Evolutionary conservation across 2,329 filamentous ascomycete genomes (phyloP), one percentile per base, ranked within the genome.

Genomic region (Orbilia ellipsospora): DNA sequence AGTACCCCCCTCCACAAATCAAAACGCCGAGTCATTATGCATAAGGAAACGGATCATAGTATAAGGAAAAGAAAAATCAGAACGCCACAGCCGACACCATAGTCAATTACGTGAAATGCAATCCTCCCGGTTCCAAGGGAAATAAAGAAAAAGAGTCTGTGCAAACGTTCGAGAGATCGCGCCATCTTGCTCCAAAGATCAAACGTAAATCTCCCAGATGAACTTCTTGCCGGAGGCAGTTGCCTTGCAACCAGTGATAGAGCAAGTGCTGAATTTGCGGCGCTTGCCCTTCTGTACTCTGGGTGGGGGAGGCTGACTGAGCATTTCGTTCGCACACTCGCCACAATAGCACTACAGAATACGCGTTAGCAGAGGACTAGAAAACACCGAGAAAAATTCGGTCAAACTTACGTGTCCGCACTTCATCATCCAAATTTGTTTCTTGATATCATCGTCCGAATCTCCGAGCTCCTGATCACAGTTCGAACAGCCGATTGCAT

Each of bases 341-440:
- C 86, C 86, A 78, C 86, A 87, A 76, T 87, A 87, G 1, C 85
- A 84, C 85, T 87, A 63, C 15, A 50, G 8, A 36, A 13, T 10
- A n/a, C 44, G 16, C 13, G 8, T 36, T 18, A 15, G 52, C 15
- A 54, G 1, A 3, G 2, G 59, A 28, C 57, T 64, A n/a, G 26
- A 36, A 16, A 16, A 23, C 4, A 54, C 28, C 42, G 52, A 20
- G 69, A 36, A 26, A 6, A 69, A 18, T 45, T 12, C 26, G 23
- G 36, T 40, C 44, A 51, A 16, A 64, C 88, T 82, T 87, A 98
- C 95, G 84, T 99, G 95, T 78, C 95, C 95, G 81, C 95, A 99
- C 61, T 87, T 97, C 42, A 95, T 86, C 0, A 95, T 90, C 93
- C 94, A 98, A 77, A 98, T 94, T 80, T 97, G 91, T 80, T 92